Evolutionary conservation across 2,329 filamentous ascomycete genomes (phyloP).

Genomic region (Epichloe hybrida): DNA sequence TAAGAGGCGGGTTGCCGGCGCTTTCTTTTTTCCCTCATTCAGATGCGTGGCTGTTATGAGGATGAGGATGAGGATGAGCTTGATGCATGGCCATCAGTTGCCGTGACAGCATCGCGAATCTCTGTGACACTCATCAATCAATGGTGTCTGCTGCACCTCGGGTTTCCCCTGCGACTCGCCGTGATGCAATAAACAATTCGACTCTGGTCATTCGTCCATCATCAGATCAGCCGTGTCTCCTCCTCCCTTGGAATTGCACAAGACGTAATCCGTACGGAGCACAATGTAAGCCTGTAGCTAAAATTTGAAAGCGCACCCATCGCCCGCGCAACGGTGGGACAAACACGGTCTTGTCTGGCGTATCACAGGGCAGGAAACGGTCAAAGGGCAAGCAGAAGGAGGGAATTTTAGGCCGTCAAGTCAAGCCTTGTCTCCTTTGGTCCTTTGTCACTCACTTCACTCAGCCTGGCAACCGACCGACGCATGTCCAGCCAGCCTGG

Average conservation of each 20-base stretch:
- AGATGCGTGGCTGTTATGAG: neutral
- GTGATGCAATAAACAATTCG: too few relatives aligned
- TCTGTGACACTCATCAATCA: neutral
- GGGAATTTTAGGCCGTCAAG: neutral
- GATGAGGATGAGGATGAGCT: too few relatives aligned
- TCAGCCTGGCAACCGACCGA: conserved; percentile 6
- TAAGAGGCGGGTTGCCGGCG: neutral
- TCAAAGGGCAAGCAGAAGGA: neutral
- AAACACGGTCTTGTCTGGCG: conserved; percentile 4
- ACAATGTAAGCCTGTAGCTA: neutral
- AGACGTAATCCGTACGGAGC: neutral
- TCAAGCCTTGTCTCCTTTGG: neutral
- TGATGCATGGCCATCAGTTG: neutral
- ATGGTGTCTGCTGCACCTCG: neutral
- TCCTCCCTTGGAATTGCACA: conserved; percentile 2
- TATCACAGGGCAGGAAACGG: conserved; percentile 1
- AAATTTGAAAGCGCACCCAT: neutral
- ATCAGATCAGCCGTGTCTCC: neutral
- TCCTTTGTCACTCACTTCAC: neutral
- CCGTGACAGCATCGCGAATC: neutral
- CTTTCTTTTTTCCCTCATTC: neutral
- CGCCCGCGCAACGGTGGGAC: conserved; percentile 6
- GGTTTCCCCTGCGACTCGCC: neutral
- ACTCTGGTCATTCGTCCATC: too few relatives aligned
- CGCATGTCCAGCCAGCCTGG: too few relatives aligned